These are phyloP conservation scores for Chaetomium sp. DNA, from an alignment of 2,329 filamentous ascomycete genomes.

Conservation along the genomic window DNA sequence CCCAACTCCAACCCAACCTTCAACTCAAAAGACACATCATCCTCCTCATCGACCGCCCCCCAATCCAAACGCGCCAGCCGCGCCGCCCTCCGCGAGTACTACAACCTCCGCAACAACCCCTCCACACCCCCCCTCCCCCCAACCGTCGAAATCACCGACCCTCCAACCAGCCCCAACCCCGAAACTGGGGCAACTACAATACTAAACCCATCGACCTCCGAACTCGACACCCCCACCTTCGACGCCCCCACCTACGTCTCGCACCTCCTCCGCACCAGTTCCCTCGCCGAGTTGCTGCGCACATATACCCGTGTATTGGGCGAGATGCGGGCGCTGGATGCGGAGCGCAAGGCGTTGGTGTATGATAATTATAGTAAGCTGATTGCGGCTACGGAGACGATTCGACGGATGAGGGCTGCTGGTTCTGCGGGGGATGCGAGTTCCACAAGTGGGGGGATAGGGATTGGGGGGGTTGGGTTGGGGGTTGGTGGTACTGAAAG, in stretches of 20 bases:
- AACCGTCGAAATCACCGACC: slow-evolving; percentile 39
- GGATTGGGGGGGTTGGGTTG: slow-evolving; percentile 64
- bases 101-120: slow-evolving; percentile 55
- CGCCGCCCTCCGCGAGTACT: slow-evolving; percentile 86
- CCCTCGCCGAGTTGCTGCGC: slow-evolving; percentile 61
- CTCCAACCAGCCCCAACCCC: not conserved
- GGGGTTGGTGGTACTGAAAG: too few species aligned
- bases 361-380: slow-evolving; percentile 98
- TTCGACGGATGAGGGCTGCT: slow-evolving; percentile 62
- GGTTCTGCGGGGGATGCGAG: not conserved
- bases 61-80: slow-evolving; percentile 58
- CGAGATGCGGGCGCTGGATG: slow-evolving; percentile 85
- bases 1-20: slow-evolving; percentile 25
- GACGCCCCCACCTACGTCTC: slow-evolving; percentile 63
- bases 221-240: slow-evolving; percentile 70
- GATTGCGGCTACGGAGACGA: slow-evolving; percentile 94
- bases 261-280: slow-evolving; percentile 53
- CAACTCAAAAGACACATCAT: slow-evolving; percentile 9
- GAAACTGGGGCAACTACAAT: not conserved
- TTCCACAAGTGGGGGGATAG: slow-evolving; percentile 64
- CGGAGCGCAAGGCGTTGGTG: slow-evolving; percentile 92
- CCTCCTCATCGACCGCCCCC: slow-evolving; percentile 17
- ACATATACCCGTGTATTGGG: slow-evolving; percentile 65
- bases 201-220: slow-evolving; percentile 46
- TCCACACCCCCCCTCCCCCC: slow-evolving; percentile 35